These are phyloP conservation scores for Urostyla sp. DNA, from an alignment of 73 alveolate genomes.

Conservation along the genomic window DNA sequence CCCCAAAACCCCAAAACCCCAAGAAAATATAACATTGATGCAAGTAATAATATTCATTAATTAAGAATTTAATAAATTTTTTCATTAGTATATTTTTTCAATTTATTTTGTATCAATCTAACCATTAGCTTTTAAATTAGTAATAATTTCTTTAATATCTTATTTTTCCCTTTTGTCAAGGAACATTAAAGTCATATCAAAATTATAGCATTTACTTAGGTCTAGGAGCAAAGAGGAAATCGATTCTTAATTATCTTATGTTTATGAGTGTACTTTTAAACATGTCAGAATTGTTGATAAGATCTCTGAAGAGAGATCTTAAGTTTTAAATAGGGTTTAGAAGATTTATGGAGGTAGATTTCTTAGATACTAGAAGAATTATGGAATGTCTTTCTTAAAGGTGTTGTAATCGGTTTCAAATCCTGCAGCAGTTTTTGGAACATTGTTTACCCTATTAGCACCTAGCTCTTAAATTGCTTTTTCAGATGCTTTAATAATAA, in stretches of 20 bases:
- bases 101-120: slow-evolving; percentile 1
- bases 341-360: slow-evolving; percentile 12
- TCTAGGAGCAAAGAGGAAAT: neutral
- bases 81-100: neutral
- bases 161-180: slow-evolving; percentile 48
- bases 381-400: slow-evolving; percentile 35
- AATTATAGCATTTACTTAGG: neutral
- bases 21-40: no score
- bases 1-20: no score
- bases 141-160: slow-evolving; percentile 15
- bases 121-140: neutral
- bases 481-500: slow-evolving; percentile 51
- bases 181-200: slow-evolving; percentile 62
- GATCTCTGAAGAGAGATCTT: slow-evolving; percentile 41
- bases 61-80: no score
- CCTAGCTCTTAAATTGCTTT: slow-evolving; percentile 41
- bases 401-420: slow-evolving; percentile 45
- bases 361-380: slow-evolving; percentile 26
- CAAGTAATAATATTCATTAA: no score
- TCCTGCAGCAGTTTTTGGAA: slow-evolving; percentile 51
- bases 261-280: neutral
- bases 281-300: slow-evolving; percentile 13
- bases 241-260: neutral
- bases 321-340: slow-evolving; percentile 17
- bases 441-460: neutral